Evolutionary conservation across 2,329 filamentous ascomycete genomes (phyloP).

Genomic region (Diplodia seriata): DNA sequence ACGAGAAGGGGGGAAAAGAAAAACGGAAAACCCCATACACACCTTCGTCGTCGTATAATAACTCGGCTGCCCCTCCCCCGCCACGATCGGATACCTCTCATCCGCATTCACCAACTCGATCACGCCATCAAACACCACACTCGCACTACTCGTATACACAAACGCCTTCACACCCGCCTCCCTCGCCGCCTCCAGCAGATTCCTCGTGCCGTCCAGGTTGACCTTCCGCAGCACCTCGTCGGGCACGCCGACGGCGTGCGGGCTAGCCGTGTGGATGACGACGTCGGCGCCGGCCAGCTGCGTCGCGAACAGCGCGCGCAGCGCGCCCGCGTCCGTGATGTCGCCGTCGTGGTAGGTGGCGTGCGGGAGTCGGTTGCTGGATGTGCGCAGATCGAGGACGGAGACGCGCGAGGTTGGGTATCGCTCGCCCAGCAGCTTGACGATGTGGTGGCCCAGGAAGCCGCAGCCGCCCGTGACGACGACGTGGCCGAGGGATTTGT

Average conservation of each 20-base stretch:
- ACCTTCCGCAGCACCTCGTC: slow-evolving; percentile 56
- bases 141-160: slow-evolving; percentile 60
- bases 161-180: slow-evolving; percentile 60
- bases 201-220: slow-evolving; percentile 60
- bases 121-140: slow-evolving; percentile 55
- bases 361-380: slow-evolving; percentile 51
- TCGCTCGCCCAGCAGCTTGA: slow-evolving; percentile 52
- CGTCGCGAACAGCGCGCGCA: slow-evolving; percentile 50
- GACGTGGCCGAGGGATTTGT: slow-evolving; percentile 52
- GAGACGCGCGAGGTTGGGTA: slow-evolving; percentile 54
- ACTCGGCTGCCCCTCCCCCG: slow-evolving; percentile 56
- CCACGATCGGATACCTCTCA: slow-evolving; percentile 55
- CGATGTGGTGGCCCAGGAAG: slow-evolving; percentile 60
- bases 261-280: slow-evolving; percentile 59
- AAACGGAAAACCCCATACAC: slow-evolving; percentile 27
- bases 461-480: slow-evolving; percentile 60
- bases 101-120: slow-evolving; percentile 58
- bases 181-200: slow-evolving; percentile 55
- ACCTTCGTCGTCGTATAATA: slow-evolving; percentile 60
- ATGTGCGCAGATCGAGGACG: slow-evolving; percentile 56
- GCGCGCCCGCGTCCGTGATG: slow-evolving; percentile 54
- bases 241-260: slow-evolving; percentile 36
- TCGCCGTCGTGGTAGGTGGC: slow-evolving; percentile 60
- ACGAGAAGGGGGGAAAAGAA: no score
- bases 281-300: slow-evolving; percentile 52